phyloP scores from a whole-genome alignment of 805 yeast genomes.

The Candida koratica region DNA sequence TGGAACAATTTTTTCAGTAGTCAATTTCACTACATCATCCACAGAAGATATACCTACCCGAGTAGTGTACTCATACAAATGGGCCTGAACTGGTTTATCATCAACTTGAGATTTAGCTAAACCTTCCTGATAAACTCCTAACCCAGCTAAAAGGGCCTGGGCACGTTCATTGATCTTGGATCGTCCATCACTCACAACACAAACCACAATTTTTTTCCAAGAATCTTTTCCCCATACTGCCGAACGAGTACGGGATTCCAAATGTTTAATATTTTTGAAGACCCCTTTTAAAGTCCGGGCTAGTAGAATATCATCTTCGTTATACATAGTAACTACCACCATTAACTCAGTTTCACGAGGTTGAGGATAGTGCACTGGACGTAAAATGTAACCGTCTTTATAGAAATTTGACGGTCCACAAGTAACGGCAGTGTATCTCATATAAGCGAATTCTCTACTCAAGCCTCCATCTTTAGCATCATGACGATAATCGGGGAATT shows the following conservation, averaged over 20 bases:
- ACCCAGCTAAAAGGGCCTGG: conserved; percentile 58
- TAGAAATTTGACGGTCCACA: conserved; percentile 66
- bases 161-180: conserved; percentile 62
- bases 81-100: conserved; percentile 59
- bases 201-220: conserved; percentile 62
- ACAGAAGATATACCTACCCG: conserved; percentile 46
- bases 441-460: conserved; percentile 53
- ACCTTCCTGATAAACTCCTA: conserved; percentile 66
- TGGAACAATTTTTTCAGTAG: conserved; percentile 55
- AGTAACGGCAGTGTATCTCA: conserved; percentile 63
- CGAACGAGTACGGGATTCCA: conserved; percentile 44
- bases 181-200: conserved; percentile 62
- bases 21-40: conserved; percentile 51
- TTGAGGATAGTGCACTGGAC: conserved; percentile 51
- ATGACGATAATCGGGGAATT: conserved; percentile 37
- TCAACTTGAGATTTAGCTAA: conserved; percentile 57
- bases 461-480: conserved; percentile 37
- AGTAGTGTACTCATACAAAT: conserved; percentile 64
- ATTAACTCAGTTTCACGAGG: conserved; percentile 57
- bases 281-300: conserved; percentile 62
- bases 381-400: conserved; percentile 50
- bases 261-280: conserved; percentile 59
- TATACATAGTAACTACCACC: conserved; percentile 62
- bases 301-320: conserved; percentile 59
- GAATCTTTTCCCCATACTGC: conserved; percentile 48